Base-by-base conservation (phyloP, 306 rosid species). In the Clitoria ternatea region DNA sequence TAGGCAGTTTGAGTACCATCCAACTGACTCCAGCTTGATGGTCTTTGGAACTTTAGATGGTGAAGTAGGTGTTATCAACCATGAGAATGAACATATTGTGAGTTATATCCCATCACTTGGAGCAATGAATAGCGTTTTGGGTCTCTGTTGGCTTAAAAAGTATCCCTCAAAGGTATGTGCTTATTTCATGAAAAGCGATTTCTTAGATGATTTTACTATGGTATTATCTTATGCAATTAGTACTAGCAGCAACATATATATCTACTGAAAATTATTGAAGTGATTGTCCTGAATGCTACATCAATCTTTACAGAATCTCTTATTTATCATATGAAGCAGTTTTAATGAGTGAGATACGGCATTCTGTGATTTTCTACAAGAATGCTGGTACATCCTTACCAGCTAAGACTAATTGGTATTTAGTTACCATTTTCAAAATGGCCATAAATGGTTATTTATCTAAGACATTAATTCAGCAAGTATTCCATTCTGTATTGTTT, bases 31-130 rank as follows among this genome's bases (percentile, higher is more conserved):
- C 50, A 85, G 95, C 81, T 75, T 88, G 82, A 86, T 86, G 92
- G 96, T 79, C 67, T 81, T 88, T 76, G 97, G 97, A 77, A 90
- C 97, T 66, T 78, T 90, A 78, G 96, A 88, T 80, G 97, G 97
- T 47, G 92, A 90, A 83, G 95, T 90, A 32, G 81, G 86, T 67
- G 92, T 83, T 55, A 81, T 90, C 76, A 88, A 90, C 85, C 92
- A 88, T 77, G 97, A 88, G 79, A 85, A 67, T 71, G 92, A 76
- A 65, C 86, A 72, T 30, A 66, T 88, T 71, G 85, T 85, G 50
- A 81, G 84, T 76, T 85, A 88, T 74, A 88, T 88, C 61, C 90
- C 89, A 17, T 84, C 97, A 67, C 83, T 79, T 68, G 97, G 97
- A 64, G 90, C 86, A 76, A 88, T 88, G 97, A 86, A 81, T 73